Evolutionary conservation across 176 grass and related monocot species (phyloP), one percentile per base, ranked within the genome.

Genomic region (Zea luxurians): DNA sequence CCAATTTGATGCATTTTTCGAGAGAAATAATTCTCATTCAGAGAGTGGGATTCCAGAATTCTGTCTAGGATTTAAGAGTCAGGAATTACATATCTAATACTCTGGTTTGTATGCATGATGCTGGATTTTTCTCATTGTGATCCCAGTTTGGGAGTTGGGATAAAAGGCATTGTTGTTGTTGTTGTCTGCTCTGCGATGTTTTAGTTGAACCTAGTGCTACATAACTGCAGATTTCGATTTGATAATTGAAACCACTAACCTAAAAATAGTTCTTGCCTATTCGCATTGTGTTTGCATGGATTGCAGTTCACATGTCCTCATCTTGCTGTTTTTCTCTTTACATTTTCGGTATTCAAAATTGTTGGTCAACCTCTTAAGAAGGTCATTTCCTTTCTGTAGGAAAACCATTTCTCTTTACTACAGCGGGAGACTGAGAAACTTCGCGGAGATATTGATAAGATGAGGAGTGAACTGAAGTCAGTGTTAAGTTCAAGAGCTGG

Each of bases 391-490:
- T 89, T 41, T 61, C n/a, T 87, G 86, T 71, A 99, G 96, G 92
- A 95, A 84, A 92, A 89, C 73, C 96, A 99, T 85, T 92, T 89
- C 83, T 86, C 91, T 82, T 89, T 94, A 81, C 82, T 94, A 69
- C 91, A 94, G 87, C 89, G 83, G 49, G 91, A 98, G 80, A 98
- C 85, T 76, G 91, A 98, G 84, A 98, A 98, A 90, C 85, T 98
- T 82, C 83, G 85, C 58, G 82, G 68, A 44, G 94, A 93, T 82
- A 97, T 91, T 73, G 94, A 99, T 21, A 99, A 99, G 79, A 90
- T 99, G 92, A 91, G 92, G 66, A 99, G 90, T 83, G 90, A 99
- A 69, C 88, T 99, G 43, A 99, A 85, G 96, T 99, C 10, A 59
- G 75, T 86, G 80, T 27, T 80, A 68, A 77, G n/a, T 64, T 76